Conservation (phyloP, 495 filamentous ascomycete species). For the Pseudevernia furfuracea region DNA sequence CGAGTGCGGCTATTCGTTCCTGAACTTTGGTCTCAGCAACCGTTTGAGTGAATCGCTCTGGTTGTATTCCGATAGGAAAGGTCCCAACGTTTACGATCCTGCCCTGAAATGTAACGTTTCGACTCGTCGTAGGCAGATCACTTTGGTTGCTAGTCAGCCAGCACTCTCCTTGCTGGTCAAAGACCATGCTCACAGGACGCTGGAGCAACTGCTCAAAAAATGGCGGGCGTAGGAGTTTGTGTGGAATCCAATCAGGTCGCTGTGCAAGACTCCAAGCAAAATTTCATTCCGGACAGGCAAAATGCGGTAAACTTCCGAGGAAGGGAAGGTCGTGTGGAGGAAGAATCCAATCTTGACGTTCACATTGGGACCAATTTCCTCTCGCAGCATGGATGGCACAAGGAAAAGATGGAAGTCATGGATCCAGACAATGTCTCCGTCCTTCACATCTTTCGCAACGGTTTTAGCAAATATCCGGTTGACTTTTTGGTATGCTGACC, state of each 20-base stretch:
- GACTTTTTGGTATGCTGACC: conserved; percentile 79
- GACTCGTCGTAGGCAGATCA: conserved; percentile 70
- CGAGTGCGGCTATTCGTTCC: conserved; percentile 65
- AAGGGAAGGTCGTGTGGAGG: conserved; percentile 90
- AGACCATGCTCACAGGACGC: conserved; percentile 57
- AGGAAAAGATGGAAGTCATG: conserved; percentile 97
- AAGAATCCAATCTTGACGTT: conserved; percentile 90
- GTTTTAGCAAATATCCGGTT: conserved; percentile 79
- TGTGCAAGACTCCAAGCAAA: conserved; percentile 68
- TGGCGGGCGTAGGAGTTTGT: conserved; percentile 91
- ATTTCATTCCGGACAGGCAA: conserved; percentile 80
- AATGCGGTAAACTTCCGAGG: conserved; percentile 83
- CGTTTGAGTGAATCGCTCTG: conserved; percentile 86
- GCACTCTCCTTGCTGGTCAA: conserved; percentile 3
- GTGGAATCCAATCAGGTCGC: conserved; percentile 88
- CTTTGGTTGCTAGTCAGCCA: conserved; percentile 37
- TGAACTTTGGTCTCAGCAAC: conserved; percentile 73
- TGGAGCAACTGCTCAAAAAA: conserved; percentile 77
- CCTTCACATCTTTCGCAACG: conserved; percentile 61
- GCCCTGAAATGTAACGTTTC: conserved; percentile 69
- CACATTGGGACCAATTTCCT: conserved; percentile 65
- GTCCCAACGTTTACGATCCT: conserved; percentile 67
- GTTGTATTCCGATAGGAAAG: conserved; percentile 93
- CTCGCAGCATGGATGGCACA: conserved; percentile 74
- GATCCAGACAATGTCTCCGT: conserved; percentile 85